These are phyloP conservation scores for Lunularia cruciata DNA, from an alignment of 225 moss, liverwort and hornwort species.

Conservation along the genomic window DNA sequence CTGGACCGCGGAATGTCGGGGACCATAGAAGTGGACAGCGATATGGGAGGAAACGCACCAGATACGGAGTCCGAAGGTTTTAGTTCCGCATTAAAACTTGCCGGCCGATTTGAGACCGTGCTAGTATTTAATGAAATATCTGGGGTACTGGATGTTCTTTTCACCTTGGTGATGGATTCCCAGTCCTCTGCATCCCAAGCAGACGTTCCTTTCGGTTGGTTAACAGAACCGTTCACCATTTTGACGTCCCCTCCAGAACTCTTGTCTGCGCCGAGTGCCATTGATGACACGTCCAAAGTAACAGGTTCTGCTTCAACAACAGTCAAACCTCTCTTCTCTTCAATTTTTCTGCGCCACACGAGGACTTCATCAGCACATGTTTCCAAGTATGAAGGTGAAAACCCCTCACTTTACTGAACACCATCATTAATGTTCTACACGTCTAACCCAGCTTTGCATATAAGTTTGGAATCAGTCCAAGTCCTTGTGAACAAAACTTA, in stretches of 20 bases:
- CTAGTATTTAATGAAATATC: slow-evolving; percentile 26
- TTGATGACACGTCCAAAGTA: slow-evolving; percentile 77
- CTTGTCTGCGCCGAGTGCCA: slow-evolving; percentile 62
- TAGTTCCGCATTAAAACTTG: slow-evolving; percentile 6
- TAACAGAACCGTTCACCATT: slow-evolving; percentile 55
- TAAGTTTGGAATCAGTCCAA: too few species aligned
- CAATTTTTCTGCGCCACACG: slow-evolving; percentile 67
- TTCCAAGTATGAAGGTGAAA: too few species aligned
- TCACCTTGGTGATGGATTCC: slow-evolving; percentile 55
- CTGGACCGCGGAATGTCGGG: slow-evolving; percentile 34
- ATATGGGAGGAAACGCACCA: slow-evolving; percentile 38
- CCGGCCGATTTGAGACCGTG: slow-evolving; percentile 1
- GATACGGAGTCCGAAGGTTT: slow-evolving; percentile 36
- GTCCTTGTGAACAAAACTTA: too few species aligned
- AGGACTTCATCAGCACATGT: too few species aligned
- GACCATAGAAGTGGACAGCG: slow-evolving; percentile 37
- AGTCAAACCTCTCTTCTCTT: slow-evolving; percentile 89
- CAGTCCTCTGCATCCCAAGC: slow-evolving; percentile 91
- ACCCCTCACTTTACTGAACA: too few species aligned
- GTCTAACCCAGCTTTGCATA: too few species aligned
- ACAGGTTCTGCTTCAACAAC: slow-evolving; percentile 90
- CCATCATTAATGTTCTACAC: too few species aligned
- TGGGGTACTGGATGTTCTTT: slow-evolving; percentile 25
- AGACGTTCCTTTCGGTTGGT: slow-evolving; percentile 27
- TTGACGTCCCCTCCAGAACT: slow-evolving; percentile 57